A percentile compares a stretch with the other conserved stretches of the same genome.
Conservation (phyloP, 495 filamentous ascomycete genomes). For the Tuber calosporum region DNA sequence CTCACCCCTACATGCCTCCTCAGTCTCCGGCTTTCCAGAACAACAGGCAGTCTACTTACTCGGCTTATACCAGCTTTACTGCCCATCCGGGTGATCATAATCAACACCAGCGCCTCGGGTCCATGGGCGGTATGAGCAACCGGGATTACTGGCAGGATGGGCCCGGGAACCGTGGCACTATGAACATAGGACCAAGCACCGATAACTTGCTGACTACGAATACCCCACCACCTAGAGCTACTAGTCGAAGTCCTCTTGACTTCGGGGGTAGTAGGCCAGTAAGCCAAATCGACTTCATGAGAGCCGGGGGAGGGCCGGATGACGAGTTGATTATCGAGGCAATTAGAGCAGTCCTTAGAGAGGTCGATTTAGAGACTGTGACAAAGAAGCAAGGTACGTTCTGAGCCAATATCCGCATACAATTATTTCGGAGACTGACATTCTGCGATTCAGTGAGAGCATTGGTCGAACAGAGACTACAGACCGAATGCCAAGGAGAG, state of each 20-base stretch:
- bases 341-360: slow-evolving; percentile 71
- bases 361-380: slow-evolving; percentile 88
- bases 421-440: slow-evolving; percentile 30
- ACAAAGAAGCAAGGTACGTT: slow-evolving; percentile 87
- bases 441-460: slow-evolving; percentile 55
- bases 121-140: slow-evolving; percentile 53
- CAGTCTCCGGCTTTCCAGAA: slow-evolving; percentile 63
- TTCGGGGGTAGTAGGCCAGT: slow-evolving; percentile 53
- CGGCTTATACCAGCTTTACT: slow-evolving; percentile 51
- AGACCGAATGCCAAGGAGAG: slow-evolving; percentile 77
- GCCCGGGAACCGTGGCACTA: slow-evolving; percentile 46
- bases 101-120: slow-evolving; percentile 53
- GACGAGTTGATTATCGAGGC: slow-evolving; percentile 71
- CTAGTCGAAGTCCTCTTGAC: slow-evolving; percentile 51
- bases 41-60: slow-evolving; percentile 53
- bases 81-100: slow-evolving; percentile 41
- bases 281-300: slow-evolving; percentile 72
- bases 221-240: slow-evolving; percentile 45
- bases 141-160: slow-evolving; percentile 50
- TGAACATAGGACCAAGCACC: slow-evolving; percentile 53
- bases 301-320: slow-evolving; percentile 58
- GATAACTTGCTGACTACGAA: slow-evolving; percentile 54
- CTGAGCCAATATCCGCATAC: background rate
- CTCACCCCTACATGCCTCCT: slow-evolving; percentile 65
- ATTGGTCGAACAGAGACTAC: slow-evolving; percentile 82